Percentiles rank a stretch among this genome's conserved stretches.
phyloP scores from a whole-genome alignment of 2,329 filamentous ascomycete genomes.

The Ambrosiella beaveri region DNA sequence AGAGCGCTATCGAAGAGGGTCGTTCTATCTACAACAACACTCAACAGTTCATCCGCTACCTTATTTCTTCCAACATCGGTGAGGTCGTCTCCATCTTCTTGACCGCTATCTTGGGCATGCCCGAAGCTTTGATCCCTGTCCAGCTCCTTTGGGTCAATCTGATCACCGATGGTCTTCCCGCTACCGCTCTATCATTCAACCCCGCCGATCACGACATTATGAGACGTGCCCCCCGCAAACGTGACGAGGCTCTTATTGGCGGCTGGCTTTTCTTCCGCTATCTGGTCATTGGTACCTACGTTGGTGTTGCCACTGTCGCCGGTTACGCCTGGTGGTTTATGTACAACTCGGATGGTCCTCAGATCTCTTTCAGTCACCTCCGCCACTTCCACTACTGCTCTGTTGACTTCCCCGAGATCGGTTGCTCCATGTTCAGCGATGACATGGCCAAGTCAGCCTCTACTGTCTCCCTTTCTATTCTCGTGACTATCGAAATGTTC shows the following conservation, averaged over 20 bases:
- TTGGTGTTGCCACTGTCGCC: slow-evolving; percentile 83
- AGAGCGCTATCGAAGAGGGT: slow-evolving; percentile 88
- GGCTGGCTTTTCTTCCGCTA: slow-evolving; percentile 98
- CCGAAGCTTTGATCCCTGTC: slow-evolving; percentile 89
- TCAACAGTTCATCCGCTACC: slow-evolving; percentile 96
- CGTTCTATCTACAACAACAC: slow-evolving; percentile 99
- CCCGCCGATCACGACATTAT: slow-evolving; percentile 97
- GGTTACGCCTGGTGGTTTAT: slow-evolving; percentile 99
- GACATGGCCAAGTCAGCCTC: slow-evolving; percentile 77
- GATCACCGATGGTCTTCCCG: slow-evolving; percentile 90
- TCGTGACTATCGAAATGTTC: slow-evolving; percentile 98
- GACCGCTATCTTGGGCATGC: slow-evolving; percentile 91
- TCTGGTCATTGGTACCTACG: slow-evolving; percentile 87
- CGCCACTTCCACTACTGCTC: slow-evolving; percentile 89
- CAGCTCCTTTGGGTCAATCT: slow-evolving; percentile 98
- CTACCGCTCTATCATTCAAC: slow-evolving; percentile 94
- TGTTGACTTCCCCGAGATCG: slow-evolving; percentile 68
- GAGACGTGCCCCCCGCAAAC: slow-evolving; percentile 77
- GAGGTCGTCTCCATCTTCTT: slow-evolving; percentile 98
- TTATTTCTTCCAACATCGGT: slow-evolving; percentile 98
- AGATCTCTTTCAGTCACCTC: slow-evolving; percentile 80
- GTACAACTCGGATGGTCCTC: slow-evolving; percentile 77
- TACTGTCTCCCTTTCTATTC: slow-evolving; percentile 76
- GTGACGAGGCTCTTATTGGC: slow-evolving; percentile 79
- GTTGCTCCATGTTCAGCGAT: slow-evolving; percentile 80